Percentiles rank a stretch among this genome's conserved stretches.
Conservation (phyloP, 371 early-diverging fungal species). For the Mucor mucedo region DNA sequence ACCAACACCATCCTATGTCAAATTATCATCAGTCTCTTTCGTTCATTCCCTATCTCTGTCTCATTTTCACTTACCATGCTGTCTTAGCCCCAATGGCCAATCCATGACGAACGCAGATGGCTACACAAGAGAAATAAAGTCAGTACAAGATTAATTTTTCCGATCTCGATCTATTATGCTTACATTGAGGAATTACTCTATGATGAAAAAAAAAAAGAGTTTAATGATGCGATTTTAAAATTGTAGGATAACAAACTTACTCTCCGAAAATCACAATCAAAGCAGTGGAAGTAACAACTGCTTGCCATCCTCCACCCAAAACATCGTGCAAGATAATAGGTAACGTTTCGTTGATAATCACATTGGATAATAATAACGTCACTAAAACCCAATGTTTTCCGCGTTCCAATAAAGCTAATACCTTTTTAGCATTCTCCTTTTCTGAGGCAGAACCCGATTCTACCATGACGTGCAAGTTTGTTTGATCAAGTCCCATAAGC, state of each 20-base stretch:
- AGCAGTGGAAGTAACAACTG: conserved; percentile 86
- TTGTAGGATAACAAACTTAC: conserved; percentile 47
- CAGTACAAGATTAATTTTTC: background rate
- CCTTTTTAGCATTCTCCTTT: conserved; percentile 67
- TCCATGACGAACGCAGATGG: conserved; percentile 69
- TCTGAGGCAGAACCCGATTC: conserved; percentile 72
- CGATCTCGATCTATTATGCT: conserved; percentile 10
- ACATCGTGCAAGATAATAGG: conserved; percentile 89
- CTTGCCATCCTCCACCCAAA: conserved; percentile 80
- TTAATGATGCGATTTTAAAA: background rate
- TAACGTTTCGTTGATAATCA: conserved; percentile 92
- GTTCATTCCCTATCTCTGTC: too few relatives aligned
- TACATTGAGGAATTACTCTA: conserved; percentile 49
- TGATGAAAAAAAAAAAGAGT: conserved; percentile 40
- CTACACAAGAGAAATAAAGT: conserved; percentile 34
- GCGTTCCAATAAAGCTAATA: conserved; percentile 69
- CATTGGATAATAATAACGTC: conserved; percentile 89
- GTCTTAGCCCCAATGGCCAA: conserved; percentile 82
- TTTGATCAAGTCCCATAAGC: conserved; percentile 77
- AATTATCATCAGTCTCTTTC: background rate
- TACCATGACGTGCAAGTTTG: conserved; percentile 70
- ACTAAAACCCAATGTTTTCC: conserved; percentile 87
- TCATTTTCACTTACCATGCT: conserved; percentile 40
- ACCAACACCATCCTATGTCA: conserved; percentile 61
- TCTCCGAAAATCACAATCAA: conserved; percentile 94